Percentiles rank a stretch among this genome's conserved stretches.
Conservation (phyloP, 78 protist species). For the Chrysochromulina parva region DNA sequence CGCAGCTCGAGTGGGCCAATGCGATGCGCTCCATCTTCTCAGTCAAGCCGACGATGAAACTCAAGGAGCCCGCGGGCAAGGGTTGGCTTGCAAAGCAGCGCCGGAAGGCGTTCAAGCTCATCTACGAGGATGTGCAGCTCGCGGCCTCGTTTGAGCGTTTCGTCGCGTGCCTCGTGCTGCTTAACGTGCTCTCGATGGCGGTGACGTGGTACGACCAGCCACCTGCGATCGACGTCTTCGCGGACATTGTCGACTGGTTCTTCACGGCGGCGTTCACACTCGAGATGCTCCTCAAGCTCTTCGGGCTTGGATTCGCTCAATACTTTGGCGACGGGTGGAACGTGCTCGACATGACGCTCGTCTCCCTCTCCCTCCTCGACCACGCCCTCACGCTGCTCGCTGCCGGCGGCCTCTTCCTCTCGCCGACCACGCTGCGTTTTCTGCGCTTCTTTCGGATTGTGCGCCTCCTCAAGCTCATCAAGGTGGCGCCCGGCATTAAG, state of each 20-base stretch:
- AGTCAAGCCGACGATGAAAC: too few relatives aligned
- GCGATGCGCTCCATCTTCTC: not conserved
- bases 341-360: slow-evolving; percentile 10
- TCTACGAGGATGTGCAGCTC: not conserved
- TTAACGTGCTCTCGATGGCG: not conserved
- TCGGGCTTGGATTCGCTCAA: not conserved
- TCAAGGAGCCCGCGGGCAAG: not conserved
- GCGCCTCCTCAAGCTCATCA: not conserved
- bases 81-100: not conserved
- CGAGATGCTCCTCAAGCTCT: slow-evolving; percentile 33
- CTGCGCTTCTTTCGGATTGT: not conserved
- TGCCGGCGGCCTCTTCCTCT: not conserved
- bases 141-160: not conserved
- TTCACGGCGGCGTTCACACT: not conserved
- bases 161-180: not conserved
- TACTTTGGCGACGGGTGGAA: slow-evolving; percentile 36
- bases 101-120: not conserved
- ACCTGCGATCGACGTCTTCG: not conserved
- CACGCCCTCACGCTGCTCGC: not conserved
- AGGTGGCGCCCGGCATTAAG: not conserved
- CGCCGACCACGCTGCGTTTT: not conserved
- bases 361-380: not conserved
- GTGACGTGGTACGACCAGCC: not conserved
- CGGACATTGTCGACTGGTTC: not conserved
- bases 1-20: not conserved